Evolutionary conservation across 169 alveolate species (phyloP), one percentile per base, ranked within the genome.

Genomic region (Babesia bigemina): DNA sequence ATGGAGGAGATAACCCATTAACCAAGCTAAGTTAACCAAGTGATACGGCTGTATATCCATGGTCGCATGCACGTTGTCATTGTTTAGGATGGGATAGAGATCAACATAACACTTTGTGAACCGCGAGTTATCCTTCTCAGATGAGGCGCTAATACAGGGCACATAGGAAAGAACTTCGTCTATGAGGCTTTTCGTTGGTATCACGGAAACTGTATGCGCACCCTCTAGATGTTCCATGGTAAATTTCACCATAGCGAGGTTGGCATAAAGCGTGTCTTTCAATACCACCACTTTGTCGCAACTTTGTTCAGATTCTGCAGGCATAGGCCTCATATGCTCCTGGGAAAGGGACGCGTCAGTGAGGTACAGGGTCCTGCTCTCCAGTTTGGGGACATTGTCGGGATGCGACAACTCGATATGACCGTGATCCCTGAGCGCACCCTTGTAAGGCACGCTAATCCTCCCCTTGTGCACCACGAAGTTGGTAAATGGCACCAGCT

Each of bases 21-120:
- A n/a, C 84, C 88, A 81, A 17, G 71, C 76, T 4, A 73, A n/a
- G 66, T 81, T 81, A n/a, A 49, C 24, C 57, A 81, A 52, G 28
- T 81, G 52, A 55, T 66, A 50, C 21, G 88, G 88, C 22, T 72
- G 78, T 14, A 36, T 21, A 13, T 50, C 28, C 52, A 47, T 12
- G 19, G 58, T 28, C 36, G 65, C 42, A 9, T 73, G 47, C 16
- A 70, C n/a, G n/a, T 21, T 70, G 8, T 52, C 55, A 12, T 42
- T 1, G 42, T 70, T 65, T 7, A 56, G 2, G 39, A 39, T 36
- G 17, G 88, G 88, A 47, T 81, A 81, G 14, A 81, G 66, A 19
- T 81, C 84, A 11, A 81, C 29, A 21, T 71, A 72, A 29, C 83
- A 81, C 63, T 66, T 81, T 8, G 65, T 10, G 22, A 9, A 19